phyloP scores from a whole-genome alignment of 805 yeast species.

The Nakazawaea wickerhamii region DNA sequence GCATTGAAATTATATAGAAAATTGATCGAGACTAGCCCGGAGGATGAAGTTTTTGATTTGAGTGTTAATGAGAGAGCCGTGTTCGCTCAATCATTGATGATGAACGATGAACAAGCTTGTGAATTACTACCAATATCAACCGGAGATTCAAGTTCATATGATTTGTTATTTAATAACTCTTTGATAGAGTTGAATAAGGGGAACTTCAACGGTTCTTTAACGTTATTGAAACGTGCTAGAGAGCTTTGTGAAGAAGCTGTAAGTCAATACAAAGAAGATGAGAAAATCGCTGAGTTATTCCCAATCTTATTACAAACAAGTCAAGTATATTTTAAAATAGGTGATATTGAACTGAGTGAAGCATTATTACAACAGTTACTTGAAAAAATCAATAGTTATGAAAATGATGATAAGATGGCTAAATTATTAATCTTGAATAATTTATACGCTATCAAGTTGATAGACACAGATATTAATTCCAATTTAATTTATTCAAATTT shows the following conservation, averaged over 20 bases:
- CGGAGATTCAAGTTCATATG: constrained; percentile 36
- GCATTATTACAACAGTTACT: constrained; percentile 31
- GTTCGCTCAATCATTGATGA: constrained; percentile 40
- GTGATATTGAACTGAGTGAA: constrained; percentile 29
- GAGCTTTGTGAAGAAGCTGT: constrained; percentile 32
- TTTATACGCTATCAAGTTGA: constrained; percentile 25
- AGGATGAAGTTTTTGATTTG: constrained; percentile 46
- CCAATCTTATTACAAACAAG: constrained; percentile 61
- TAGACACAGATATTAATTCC: constrained; percentile 14
- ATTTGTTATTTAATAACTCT: constrained; percentile 55
- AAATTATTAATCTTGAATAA: constrained; percentile 42
- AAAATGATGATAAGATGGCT: constrained; percentile 31
- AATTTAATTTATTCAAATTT: constrained; percentile 26
- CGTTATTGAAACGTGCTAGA: constrained; percentile 40
- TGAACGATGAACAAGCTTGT: constrained; percentile 17
- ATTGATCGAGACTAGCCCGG: constrained; percentile 29
- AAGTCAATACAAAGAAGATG: constrained; percentile 38
- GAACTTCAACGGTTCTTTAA: constrained; percentile 34
- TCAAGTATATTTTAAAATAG: constrained; percentile 38
- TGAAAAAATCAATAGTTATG: constrained; percentile 22
- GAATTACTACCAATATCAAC: constrained; percentile 9
- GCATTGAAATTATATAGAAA: constrained; percentile 43
- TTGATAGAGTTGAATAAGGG: constrained; percentile 40
- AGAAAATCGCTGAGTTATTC: constrained; percentile 44
- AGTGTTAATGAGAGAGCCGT: constrained; percentile 64